Evolutionary conservation across 768 basidiomycete species (phyloP), one percentile per base, ranked within the genome.

Genomic region (Leccinum obscurum): DNA sequence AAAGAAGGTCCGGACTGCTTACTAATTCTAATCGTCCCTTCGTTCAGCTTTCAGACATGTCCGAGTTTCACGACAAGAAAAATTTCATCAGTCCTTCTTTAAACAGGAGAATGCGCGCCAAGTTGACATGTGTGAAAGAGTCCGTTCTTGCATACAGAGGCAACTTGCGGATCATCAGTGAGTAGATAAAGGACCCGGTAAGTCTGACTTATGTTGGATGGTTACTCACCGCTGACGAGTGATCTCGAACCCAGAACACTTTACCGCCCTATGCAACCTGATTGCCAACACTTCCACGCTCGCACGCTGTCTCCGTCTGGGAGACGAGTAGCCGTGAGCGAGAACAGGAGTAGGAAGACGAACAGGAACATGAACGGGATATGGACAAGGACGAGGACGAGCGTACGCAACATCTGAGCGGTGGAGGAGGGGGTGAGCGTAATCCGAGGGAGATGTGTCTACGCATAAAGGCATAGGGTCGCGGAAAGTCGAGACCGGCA

Each of bases 1-100:
- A 5, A 26, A 26, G 8, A 68, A 72, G 61, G 77, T 77, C 10
- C 20, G 56, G 22, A n/a, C n/a, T 6, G 22, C 3, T n/a, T 3
- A 10, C 22, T 26, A 26, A 26, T 26, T 26, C 26, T 26, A 26
- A 26, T 26, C 26, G 26, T 26, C 26, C 26, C 26, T 26, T 28
- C 11, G 26, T 6, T 20, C 17, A 50, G 17, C 30, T 13, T 50
- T 13, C 11, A 26, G 2, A 7, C 22, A 65, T 10, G 39, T 61
- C 10, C 60, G 58, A 54, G 68, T 68, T 35, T 62, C 59, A 4
- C 62, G 69, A 49, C 30, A 70, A 28, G 55, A 64, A 46, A 65
- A 70, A 41, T 68, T 14, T 26, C 65, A 59, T 10, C 34, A 59
- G 1, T 10, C 61, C 0, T 70, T 69, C 26, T 11, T 2, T 35